Conservation (phyloP, 495 filamentous ascomycete genomes). For the Penicillium bialowiezense region DNA sequence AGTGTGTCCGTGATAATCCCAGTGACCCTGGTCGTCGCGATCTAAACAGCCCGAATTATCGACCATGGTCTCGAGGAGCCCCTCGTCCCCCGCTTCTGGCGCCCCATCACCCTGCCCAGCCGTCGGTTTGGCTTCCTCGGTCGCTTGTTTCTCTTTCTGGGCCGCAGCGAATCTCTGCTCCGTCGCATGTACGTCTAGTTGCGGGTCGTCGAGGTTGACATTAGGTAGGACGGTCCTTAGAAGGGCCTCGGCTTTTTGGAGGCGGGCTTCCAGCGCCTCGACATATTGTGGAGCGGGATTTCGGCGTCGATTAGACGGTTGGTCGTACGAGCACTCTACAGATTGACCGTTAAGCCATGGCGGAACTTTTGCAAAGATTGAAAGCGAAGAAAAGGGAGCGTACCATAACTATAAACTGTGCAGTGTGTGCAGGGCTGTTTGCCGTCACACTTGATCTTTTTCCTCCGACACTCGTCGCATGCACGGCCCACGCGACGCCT, state of each 20-base stretch:
- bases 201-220: constrained; percentile 79
- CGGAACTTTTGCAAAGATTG: background rate
- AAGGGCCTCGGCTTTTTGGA: constrained; percentile 81
- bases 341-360: constrained; percentile 26
- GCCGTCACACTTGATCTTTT: constrained; percentile 98
- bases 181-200: constrained; percentile 66
- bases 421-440: constrained; percentile 98
- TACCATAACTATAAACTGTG: constrained; percentile 97
- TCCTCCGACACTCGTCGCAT: constrained; percentile 93
- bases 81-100: constrained; percentile 57
- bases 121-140: constrained; percentile 8
- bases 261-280: constrained; percentile 79
- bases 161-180: constrained; percentile 39
- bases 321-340: constrained; percentile 95
- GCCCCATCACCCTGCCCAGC: constrained; percentile 14
- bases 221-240: constrained; percentile 78
- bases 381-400: constrained; percentile 24
- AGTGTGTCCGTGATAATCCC: constrained; percentile 93
- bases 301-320: constrained; percentile 90
- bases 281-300: constrained; percentile 95
- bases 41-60: constrained; percentile 85
- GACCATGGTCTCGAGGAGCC: constrained; percentile 91
- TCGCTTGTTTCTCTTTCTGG: constrained; percentile 25
- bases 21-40: constrained; percentile 85
- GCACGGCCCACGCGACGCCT: constrained; percentile 84